Evolutionary conservation across 805 yeast genomes (phyloP).

Genomic region (Nakazawaea anatomiae): DNA sequence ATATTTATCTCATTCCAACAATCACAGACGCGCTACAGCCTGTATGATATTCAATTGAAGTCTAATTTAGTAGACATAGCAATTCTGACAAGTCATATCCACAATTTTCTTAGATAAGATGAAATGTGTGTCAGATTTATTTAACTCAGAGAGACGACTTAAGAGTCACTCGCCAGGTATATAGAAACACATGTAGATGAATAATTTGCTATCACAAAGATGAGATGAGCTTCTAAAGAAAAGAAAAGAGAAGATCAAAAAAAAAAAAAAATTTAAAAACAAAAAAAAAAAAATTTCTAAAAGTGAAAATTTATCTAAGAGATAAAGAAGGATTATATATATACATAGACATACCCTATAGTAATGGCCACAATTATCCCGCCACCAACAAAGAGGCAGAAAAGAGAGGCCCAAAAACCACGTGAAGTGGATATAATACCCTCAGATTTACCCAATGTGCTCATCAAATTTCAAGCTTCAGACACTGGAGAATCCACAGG

Average conservation of each 20-base stretch:
- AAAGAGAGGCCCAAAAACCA: conserved; percentile 74
- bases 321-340: neutral
- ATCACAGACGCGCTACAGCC: no score
- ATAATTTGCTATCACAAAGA: no score
- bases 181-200: no score
- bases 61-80: no score
- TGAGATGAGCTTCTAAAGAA: neutral
- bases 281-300: neutral
- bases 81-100: no score
- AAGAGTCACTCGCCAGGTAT: no score
- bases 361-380: conserved; percentile 89
- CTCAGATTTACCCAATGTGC: conserved; percentile 75
- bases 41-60: no score
- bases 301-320: neutral
- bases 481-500: conserved; percentile 88
- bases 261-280: neutral
- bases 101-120: no score
- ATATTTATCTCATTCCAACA: no score
- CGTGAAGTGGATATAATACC: conserved; percentile 73
- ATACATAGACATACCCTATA: neutral
- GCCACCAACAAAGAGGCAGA: conserved; percentile 88
- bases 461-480: conserved; percentile 85
- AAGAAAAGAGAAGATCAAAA: neutral
- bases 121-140: no score
- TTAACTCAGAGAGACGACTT: no score